Conservation (phyloP, 2,329 filamentous ascomycete species). For the Reticulascus tulasneorum region DNA sequence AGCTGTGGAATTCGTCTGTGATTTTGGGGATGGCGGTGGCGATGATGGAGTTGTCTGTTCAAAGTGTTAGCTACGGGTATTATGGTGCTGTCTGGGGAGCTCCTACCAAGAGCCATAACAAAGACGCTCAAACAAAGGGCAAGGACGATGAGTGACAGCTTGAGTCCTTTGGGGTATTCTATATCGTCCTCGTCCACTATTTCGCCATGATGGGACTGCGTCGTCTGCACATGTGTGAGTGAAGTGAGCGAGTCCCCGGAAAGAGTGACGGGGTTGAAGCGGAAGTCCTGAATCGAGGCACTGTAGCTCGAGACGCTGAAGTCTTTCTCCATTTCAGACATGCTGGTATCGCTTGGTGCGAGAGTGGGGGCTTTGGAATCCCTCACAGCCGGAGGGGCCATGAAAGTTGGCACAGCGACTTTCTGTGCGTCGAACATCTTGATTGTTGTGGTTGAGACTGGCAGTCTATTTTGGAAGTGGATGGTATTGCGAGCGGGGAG, state of each 20-base stretch:
- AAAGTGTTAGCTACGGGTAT: neutral
- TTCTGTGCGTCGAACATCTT: constrained; percentile 7
- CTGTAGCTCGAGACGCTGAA: constrained; percentile 1
- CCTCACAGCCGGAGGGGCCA: neutral
- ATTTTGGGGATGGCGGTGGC: constrained; percentile 41
- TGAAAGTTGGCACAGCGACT: neutral
- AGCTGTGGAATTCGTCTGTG: constrained; percentile 36
- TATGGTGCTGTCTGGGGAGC: neutral
- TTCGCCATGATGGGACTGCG: neutral
- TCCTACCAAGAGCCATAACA: constrained; percentile 34
- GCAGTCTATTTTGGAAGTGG: neutral
- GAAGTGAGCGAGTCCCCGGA: neutral
- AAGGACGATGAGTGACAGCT: constrained; percentile 29
- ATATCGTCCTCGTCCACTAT: neutral
- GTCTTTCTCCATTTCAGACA: constrained; percentile 8
- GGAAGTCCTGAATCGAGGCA: constrained; percentile 2
- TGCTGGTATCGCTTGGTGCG: constrained; percentile 4
- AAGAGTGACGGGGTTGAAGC: neutral
- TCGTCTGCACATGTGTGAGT: neutral
- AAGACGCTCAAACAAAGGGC: constrained; percentile 35
- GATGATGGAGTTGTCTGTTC: constrained; percentile 36
- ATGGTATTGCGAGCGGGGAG: constrained; percentile 1
- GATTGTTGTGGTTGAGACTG: neutral
- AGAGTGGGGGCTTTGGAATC: constrained; percentile 1
- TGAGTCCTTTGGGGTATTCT: constrained; percentile 15